Conservation (phyloP, 2,329 filamentous ascomycete genomes). For the Trichoderma simmonsii region DNA sequence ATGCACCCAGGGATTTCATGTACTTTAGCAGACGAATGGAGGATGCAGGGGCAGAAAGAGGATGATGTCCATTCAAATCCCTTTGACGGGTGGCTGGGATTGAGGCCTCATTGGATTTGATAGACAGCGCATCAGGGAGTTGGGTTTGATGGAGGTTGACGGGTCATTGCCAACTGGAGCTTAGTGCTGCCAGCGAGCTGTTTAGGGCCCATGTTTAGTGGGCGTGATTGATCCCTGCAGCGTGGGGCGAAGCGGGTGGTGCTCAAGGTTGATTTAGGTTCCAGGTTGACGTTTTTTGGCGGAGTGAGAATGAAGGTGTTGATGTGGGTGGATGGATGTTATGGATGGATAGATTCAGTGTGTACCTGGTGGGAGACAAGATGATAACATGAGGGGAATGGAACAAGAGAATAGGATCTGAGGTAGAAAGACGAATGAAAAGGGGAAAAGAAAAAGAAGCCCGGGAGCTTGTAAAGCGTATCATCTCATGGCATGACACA, state of each 20-base stretch:
- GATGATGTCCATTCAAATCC: not conserved
- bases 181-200: conserved; percentile 16
- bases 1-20: too few relatives aligned
- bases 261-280: not conserved
- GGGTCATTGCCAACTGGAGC: conserved; percentile 10
- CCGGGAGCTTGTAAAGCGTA: not conserved
- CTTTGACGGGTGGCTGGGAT: not conserved
- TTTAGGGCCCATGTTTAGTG: not conserved
- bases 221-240: not conserved
- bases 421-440: too few relatives aligned
- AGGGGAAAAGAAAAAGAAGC: not conserved
- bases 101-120: not conserved
- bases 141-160: not conserved
- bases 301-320: not conserved
- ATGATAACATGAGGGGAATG: too few relatives aligned
- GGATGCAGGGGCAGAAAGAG: not conserved
- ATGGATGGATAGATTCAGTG: too few relatives aligned
- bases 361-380: too few relatives aligned
- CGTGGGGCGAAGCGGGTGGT: not conserved
- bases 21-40: not conserved
- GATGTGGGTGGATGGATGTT: not conserved
- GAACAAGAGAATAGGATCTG: too few relatives aligned
- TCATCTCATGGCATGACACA: not conserved
- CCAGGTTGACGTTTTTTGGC: not conserved
- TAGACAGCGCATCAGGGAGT: not conserved